phyloP scores from a whole-genome alignment of 1,139 yeast species.

The Geotrichum citri-aurantii region DNA sequence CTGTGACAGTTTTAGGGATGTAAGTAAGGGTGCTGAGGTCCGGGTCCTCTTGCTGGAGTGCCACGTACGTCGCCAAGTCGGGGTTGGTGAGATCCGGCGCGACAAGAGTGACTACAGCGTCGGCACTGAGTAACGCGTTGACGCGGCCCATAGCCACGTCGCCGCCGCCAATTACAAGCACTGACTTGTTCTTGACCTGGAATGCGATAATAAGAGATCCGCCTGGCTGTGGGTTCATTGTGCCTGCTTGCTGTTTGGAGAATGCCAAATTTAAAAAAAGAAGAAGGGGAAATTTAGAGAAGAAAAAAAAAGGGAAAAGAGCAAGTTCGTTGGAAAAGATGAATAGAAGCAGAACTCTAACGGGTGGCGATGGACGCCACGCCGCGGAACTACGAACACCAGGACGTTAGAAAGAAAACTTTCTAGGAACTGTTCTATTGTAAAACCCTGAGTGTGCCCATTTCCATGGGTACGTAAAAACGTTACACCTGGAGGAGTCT shows the following conservation, averaged over 20 bases:
- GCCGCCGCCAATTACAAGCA: conserved; percentile 75
- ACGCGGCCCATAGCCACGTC: conserved; percentile 74
- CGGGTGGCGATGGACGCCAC: too few species aligned
- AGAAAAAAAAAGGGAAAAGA: not conserved
- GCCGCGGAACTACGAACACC: too few species aligned
- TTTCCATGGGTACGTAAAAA: too few species aligned
- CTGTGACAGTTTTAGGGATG: conserved; percentile 47
- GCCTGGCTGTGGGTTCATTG: conserved; percentile 25
- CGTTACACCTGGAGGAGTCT: too few species aligned
- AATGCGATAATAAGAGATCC: conserved; percentile 66
- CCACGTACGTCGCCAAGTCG: conserved; percentile 42
- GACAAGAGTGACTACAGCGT: conserved; percentile 64
- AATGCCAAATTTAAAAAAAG: not conserved
- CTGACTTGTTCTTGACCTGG: conserved; percentile 61
- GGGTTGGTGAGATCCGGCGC: conserved; percentile 49
- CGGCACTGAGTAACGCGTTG: conserved; percentile 59
- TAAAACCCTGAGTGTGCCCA: too few species aligned
- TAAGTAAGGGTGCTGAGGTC: conserved; percentile 36
- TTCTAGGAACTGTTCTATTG: too few species aligned
- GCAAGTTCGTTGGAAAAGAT: not conserved
- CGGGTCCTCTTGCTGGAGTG: conserved; percentile 35
- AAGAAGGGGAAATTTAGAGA: not conserved
- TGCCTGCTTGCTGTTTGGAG: conserved; percentile 6
- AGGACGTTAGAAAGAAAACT: too few species aligned
- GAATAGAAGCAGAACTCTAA: too few species aligned